These are phyloP conservation scores for Agaricales sp. DNA, from an alignment of 1,284 basidiomycete genomes.

Conservation along the genomic window DNA sequence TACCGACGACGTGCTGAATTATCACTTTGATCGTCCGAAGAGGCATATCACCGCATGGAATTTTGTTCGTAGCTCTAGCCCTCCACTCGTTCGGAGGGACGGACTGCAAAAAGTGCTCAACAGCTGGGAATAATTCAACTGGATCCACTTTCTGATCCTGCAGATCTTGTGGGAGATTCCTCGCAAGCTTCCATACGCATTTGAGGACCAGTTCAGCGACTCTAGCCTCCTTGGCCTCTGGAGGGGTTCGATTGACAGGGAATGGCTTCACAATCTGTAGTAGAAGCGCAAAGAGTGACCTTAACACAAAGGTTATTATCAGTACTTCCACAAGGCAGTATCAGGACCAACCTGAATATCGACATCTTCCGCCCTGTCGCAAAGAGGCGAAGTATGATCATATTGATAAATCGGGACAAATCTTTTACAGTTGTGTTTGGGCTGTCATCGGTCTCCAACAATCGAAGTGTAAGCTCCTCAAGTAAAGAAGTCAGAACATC, in stretches of 20 bases:
- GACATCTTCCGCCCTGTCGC: conserved; percentile 86
- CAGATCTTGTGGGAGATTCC: conserved; percentile 89
- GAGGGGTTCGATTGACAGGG: conserved; percentile 52
- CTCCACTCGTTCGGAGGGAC: conserved; percentile 97
- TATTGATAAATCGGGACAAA: conserved; percentile 93
- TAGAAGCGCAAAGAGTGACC: conserved; percentile 72
- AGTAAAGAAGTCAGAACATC: conserved; percentile 72
- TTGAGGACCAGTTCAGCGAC: conserved; percentile 96
- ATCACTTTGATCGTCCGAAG: conserved; percentile 96
- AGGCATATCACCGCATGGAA: conserved; percentile 96
- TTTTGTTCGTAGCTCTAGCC: conserved; percentile 77
- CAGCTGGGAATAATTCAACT: conserved; percentile 83
- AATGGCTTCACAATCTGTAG: conserved; percentile 85
- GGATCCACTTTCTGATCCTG: conserved; percentile 75
- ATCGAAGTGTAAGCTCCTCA: conserved; percentile 80
- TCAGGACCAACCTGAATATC: conserved; percentile 69
- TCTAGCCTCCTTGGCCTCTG: conserved; percentile 74
- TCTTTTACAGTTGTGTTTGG: conserved; percentile 70
- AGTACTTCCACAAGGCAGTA: conserved; percentile 6
- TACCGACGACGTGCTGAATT: conserved; percentile 90
- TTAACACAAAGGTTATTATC: conserved; percentile 12
- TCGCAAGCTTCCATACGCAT: conserved; percentile 97
- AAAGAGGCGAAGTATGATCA: conserved; percentile 92
- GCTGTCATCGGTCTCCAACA: conserved; percentile 88
- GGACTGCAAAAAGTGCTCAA: conserved; percentile 90